A percentile compares a stretch with the other conserved stretches of the same genome.
Evolutionary conservation across 108 stramenopile genomes (phyloP).

Genomic region (Stephanodiscus minutulus): DNA sequence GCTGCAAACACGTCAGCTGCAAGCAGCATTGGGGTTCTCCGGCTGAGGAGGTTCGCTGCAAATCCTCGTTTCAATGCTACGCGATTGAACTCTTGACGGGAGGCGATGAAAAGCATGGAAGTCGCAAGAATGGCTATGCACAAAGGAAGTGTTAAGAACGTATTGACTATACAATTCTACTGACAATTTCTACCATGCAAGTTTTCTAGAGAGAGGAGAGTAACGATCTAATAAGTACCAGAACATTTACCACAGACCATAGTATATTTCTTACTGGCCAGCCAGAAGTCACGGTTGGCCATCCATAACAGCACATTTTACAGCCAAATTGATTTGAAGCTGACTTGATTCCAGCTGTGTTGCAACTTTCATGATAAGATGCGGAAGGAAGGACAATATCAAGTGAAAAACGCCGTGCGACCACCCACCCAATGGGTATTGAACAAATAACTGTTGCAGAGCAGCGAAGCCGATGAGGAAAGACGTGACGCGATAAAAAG

Average conservation of each 20-base stretch:
- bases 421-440: conserved; percentile 83
- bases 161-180: not conserved
- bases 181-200: not conserved
- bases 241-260: not conserved
- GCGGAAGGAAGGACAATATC: conserved; percentile 49
- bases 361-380: conserved; percentile 35
- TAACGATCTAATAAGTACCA: too few relatives aligned
- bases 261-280: not conserved
- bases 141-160: not conserved
- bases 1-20: too few relatives aligned
- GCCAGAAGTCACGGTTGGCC: conserved; percentile 12
- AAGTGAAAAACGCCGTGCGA: conserved; percentile 76
- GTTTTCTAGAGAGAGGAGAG: too few relatives aligned
- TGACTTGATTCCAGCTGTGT: conserved; percentile 20
- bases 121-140: not conserved
- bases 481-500: not conserved
- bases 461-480: not conserved
- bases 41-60: too few relatives aligned
- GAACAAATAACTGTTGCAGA: conserved; percentile 13
- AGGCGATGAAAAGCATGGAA: too few relatives aligned
- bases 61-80: too few relatives aligned
- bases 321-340: conserved; percentile 29
- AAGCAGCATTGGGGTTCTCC: too few relatives aligned
- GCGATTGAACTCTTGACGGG: too few relatives aligned
- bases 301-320: conserved; percentile 24